Base-by-base conservation (phyloP, 495 filamentous ascomycete genomes). In the Penicillium cataractarum region DNA sequence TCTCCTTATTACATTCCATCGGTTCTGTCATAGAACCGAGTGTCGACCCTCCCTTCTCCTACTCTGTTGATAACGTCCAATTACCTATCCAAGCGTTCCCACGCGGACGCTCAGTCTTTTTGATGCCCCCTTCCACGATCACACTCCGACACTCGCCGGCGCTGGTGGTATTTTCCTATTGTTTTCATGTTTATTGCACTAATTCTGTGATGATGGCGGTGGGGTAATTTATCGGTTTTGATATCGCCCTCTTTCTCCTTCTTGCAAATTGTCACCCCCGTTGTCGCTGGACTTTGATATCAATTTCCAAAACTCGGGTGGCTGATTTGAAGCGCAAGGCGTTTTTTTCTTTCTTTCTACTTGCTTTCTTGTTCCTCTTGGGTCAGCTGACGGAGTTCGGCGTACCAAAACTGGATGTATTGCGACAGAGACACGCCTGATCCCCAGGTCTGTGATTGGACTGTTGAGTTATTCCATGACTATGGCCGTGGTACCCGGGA, bases 71-170 rank as follows among this genome's bases (percentile, higher is more conserved):
- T 70, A 70, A 40, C 59, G 50, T 55, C 29, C 40, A 56, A 51
- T 27, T 27, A 50, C n/a, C 13, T 56, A 21, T 26, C 9, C 19
- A 15, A 15, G 32, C 53, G 21, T 55, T 32, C 15, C 31, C 21
- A 8, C 22, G 5, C 27, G 22, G 44, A 26, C 21, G 13, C 51
- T 55, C 57, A 58, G 44, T 46, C 33, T 29, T 48, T n/a, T 65
- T 68, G 62, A 64, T 65, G 64, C 54, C 63, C 17, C 56, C 53
- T 69, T 46, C 42, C 61, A 69, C 59, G 66, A 69, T 61, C 60
- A 63, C 44, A 62, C 44, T 55, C 40, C 59, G 62, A 65, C 62
- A 64, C 46, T 60, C 21, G 56, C 62, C 51, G 64, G 62, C 58
- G 60, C 59, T 64, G 64, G 66, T 63, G 64, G 60, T 46, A 33